phyloP scores from a whole-genome alignment of 2,329 filamentous ascomycete genomes.

The Alternaria hordeiaustralica region DNA sequence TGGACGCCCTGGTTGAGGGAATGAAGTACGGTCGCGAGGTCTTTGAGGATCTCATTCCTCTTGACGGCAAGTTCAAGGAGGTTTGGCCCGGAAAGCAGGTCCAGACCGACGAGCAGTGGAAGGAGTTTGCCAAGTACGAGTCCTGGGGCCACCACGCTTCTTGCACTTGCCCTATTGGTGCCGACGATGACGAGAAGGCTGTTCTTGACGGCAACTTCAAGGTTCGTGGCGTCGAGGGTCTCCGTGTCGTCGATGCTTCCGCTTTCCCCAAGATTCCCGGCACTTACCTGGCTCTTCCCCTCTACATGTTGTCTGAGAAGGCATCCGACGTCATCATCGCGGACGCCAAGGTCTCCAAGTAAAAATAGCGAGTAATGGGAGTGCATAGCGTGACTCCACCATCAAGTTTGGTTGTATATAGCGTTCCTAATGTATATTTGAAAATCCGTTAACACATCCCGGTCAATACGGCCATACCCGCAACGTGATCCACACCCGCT shows the following conservation, averaged over 20 bases:
- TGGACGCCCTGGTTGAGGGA: constrained; percentile 62
- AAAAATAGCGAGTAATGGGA: not conserved
- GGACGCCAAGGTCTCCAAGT: constrained; percentile 12
- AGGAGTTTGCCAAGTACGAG: constrained; percentile 34
- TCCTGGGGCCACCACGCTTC: constrained; percentile 61
- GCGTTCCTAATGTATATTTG: not conserved
- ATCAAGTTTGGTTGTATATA: not conserved
- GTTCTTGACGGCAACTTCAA: constrained; percentile 62
- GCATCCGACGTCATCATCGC: constrained; percentile 64
- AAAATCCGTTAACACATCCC: constrained; percentile 35
- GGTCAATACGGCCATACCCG: constrained; percentile 38
- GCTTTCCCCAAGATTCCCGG: constrained; percentile 54
- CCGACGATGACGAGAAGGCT: constrained; percentile 54
- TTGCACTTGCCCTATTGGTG: constrained; percentile 65
- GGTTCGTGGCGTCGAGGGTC: constrained; percentile 59
- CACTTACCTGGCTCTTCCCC: constrained; percentile 59
- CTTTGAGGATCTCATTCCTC: constrained; percentile 48
- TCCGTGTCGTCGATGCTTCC: constrained; percentile 57
- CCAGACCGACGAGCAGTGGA: constrained; percentile 52
- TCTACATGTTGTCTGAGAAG: constrained; percentile 67
- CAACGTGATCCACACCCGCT: constrained; percentile 19
- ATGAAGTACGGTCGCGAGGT: constrained; percentile 59
- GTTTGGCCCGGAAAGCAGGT: constrained; percentile 58
- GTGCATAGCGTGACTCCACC: not conserved
- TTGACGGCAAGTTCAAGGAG: constrained; percentile 55